These are phyloP conservation scores for Myochromella boudieri DNA, from an alignment of 768 basidiomycete species.

Conservation along the genomic window DNA sequence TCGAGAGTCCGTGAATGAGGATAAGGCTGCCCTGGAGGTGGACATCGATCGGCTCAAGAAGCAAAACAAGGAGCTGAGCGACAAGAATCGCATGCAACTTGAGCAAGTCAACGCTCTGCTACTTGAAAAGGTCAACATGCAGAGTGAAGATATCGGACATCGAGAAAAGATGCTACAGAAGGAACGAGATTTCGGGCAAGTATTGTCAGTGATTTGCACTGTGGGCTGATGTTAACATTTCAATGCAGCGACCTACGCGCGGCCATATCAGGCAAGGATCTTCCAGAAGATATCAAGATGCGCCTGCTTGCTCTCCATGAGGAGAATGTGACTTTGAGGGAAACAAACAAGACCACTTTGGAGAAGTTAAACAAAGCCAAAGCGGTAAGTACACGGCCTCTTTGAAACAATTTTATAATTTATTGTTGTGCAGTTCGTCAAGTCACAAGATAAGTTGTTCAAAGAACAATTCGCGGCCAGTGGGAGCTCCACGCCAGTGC, in stretches of 20 bases:
- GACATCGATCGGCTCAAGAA: slow-evolving; percentile 65
- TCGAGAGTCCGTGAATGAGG: slow-evolving; percentile 86
- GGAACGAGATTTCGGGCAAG: slow-evolving; percentile 81
- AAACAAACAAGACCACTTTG: slow-evolving; percentile 64
- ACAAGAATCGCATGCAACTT: slow-evolving; percentile 89
- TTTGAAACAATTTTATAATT: background rate
- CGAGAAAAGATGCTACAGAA: slow-evolving; percentile 84
- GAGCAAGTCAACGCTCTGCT: slow-evolving; percentile 86
- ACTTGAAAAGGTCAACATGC: slow-evolving; percentile 87
- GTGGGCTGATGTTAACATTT: slow-evolving; percentile 1
- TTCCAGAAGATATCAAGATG: slow-evolving; percentile 81
- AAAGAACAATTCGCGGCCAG: slow-evolving; percentile 75
- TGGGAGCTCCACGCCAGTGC: slow-evolving; percentile 44
- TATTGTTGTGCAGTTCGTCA: slow-evolving; percentile 73
- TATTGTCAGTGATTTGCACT: background rate
- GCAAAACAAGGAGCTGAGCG: slow-evolving; percentile 67
- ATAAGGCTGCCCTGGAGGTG: slow-evolving; percentile 72
- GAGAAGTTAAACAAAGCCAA: slow-evolving; percentile 84
- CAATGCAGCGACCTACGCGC: slow-evolving; percentile 69
- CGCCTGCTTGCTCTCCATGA: slow-evolving; percentile 75
- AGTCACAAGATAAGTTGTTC: slow-evolving; percentile 86
- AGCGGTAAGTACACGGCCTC: slow-evolving; percentile 40
- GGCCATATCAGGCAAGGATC: slow-evolving; percentile 71
- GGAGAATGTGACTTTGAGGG: slow-evolving; percentile 70
- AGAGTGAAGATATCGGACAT: slow-evolving; percentile 88